Percentiles rank a stretch among this genome's conserved stretches.
Conservation (phyloP, 2,329 filamentous ascomycete species). For the Ascochyta koolunga region DNA sequence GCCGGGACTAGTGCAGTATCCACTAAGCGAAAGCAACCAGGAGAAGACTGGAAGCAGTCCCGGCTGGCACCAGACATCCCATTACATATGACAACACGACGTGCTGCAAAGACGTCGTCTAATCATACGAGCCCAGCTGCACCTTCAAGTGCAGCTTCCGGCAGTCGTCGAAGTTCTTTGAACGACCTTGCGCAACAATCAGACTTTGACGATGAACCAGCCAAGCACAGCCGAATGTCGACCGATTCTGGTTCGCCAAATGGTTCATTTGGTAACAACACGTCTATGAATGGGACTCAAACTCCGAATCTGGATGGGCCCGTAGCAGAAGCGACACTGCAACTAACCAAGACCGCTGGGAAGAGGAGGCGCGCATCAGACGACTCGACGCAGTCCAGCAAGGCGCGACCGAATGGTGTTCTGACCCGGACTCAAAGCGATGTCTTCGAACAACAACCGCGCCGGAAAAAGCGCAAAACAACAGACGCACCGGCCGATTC, state of each 20-base stretch:
- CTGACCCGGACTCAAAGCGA: conserved; percentile 44
- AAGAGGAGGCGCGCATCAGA: conserved; percentile 45
- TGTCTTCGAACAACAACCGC: conserved; percentile 43
- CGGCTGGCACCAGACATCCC: conserved; percentile 55
- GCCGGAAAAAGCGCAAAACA: conserved; percentile 45
- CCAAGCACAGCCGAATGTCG: conserved; percentile 48
- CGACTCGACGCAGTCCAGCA: conserved; percentile 40
- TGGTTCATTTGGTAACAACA: conserved; percentile 38
- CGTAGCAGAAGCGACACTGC: conserved; percentile 25
- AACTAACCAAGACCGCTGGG: conserved; percentile 29
- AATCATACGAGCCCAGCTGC: conserved; percentile 44
- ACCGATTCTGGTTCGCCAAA: conserved; percentile 48
- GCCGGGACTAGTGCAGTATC: conserved; percentile 36
- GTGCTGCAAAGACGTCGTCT: conserved; percentile 49
- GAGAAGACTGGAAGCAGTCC: conserved; percentile 30
- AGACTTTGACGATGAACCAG: conserved; percentile 45
- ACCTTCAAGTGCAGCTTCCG: conserved; percentile 41
- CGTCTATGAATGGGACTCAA: conserved; percentile 37
- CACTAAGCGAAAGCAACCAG: conserved; percentile 45
- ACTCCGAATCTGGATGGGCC: conserved; percentile 30
- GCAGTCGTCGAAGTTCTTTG: conserved; percentile 50
- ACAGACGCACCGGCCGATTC: conserved; percentile 34
- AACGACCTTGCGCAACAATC: conserved; percentile 41
- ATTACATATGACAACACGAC: conserved; percentile 57
- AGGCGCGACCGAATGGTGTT: conserved; percentile 43